Conservation (phyloP, 495 filamentous ascomycete species). For the Penicillium odoratum region DNA sequence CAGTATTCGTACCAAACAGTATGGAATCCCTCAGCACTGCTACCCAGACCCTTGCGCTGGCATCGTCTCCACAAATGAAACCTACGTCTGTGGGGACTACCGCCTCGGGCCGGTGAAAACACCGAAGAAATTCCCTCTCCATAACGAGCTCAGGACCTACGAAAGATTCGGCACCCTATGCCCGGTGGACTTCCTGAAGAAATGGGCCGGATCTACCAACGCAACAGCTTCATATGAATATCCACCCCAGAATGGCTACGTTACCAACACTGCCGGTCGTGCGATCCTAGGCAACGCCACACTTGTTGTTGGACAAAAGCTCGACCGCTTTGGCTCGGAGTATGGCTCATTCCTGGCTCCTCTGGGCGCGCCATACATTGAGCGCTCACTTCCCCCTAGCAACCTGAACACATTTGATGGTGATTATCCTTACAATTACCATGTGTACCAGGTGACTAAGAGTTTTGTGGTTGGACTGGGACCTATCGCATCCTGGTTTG, state of each 20-base stretch:
- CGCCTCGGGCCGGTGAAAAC: conserved; percentile 50
- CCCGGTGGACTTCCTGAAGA: conserved; percentile 47
- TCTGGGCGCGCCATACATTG: conserved; percentile 50
- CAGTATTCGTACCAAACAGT: not conserved
- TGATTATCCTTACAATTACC: conserved; percentile 54
- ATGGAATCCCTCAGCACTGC: conserved; percentile 16
- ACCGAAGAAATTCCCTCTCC: conserved; percentile 41
- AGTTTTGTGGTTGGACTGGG: conserved; percentile 46
- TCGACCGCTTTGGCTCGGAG: conserved; percentile 58
- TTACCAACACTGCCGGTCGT: conserved; percentile 25
- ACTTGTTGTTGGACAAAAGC: conserved; percentile 42
- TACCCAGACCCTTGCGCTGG: conserved; percentile 37
- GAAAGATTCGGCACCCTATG: conserved; percentile 50
- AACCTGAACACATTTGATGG: conserved; percentile 44
- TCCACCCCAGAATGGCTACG: conserved; percentile 46
- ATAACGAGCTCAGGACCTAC: conserved; percentile 38
- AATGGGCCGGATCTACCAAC: conserved; percentile 38
- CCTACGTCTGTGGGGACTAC: conserved; percentile 52
- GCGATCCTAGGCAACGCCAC: conserved; percentile 49
- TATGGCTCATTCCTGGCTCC: conserved; percentile 46
- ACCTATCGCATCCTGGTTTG: conserved; percentile 57
- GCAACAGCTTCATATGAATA: conserved; percentile 25
- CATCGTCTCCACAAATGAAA: conserved; percentile 35
- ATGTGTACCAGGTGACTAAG: conserved; percentile 51
- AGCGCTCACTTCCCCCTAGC: conserved; percentile 53